Evolutionary conservation across 208 protist species (phyloP).

Genomic region (Leishmania tropica): DNA sequence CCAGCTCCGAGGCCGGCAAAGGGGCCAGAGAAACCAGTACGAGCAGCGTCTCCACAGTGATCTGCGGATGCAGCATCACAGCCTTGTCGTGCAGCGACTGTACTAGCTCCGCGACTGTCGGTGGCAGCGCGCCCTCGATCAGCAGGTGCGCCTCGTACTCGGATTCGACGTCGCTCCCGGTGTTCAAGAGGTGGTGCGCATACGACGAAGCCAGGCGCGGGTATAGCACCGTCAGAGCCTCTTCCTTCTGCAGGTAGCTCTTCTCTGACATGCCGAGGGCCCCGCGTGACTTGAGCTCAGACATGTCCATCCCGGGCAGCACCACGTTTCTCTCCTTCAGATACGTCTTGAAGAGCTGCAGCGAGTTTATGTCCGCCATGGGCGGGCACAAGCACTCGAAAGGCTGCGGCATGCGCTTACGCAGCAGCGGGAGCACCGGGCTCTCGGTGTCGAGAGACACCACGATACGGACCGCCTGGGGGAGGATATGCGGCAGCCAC

Average conservation of each 20-base stretch:
- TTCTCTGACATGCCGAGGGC: slow-evolving; percentile 57
- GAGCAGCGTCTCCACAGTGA: slow-evolving; percentile 65
- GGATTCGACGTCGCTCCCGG: slow-evolving; percentile 29
- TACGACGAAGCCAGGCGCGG: slow-evolving; percentile 56
- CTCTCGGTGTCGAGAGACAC: slow-evolving; percentile 71
- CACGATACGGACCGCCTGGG: slow-evolving; percentile 54
- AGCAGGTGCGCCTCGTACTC: slow-evolving; percentile 54
- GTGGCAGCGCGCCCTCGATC: slow-evolving; percentile 51
- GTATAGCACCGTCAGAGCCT: slow-evolving; percentile 54
- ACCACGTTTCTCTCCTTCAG: slow-evolving; percentile 28
- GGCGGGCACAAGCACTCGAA: slow-evolving; percentile 75
- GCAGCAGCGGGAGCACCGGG: slow-evolving; percentile 62
- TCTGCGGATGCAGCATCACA: slow-evolving; percentile 37
- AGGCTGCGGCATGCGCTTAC: slow-evolving; percentile 78
- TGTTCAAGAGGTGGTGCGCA: slow-evolving; percentile 43
- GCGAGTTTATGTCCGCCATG: slow-evolving; percentile 47
- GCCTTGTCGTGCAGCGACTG: slow-evolving; percentile 44
- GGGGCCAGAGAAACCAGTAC: slow-evolving; percentile 53
- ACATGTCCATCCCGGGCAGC: slow-evolving; percentile 48
- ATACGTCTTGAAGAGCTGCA: slow-evolving; percentile 46
- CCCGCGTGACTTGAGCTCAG: slow-evolving; percentile 24
- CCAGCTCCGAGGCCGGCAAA: slow-evolving; percentile 69
- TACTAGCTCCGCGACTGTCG: slow-evolving; percentile 54
- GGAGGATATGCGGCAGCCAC: slow-evolving; percentile 77
- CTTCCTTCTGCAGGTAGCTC: slow-evolving; percentile 76